Evolutionary conservation across 345 rosid species (phyloP), one percentile per base, ranked within the genome.

Genomic region (Erucastrum elatum): DNA sequence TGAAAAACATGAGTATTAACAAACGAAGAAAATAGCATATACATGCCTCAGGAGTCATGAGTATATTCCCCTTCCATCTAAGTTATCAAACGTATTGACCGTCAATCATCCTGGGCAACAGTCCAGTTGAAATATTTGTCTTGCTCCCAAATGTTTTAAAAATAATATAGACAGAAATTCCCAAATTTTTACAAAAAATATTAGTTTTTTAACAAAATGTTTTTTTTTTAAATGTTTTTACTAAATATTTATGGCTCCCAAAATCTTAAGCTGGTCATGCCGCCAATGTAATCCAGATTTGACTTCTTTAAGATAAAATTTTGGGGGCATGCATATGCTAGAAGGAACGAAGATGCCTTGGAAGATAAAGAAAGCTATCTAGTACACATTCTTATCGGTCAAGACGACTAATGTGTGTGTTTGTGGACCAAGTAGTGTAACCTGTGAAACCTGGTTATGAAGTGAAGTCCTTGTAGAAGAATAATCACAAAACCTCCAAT

Each of bases 21-120:
- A 79, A 79, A 74, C 69, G 82, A 68, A 68, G 78, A 79, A 74
- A 68, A 51, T 79, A 74, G 75, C 70, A 74, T 25, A 35, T 70
- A 29, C 4, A 8, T 31, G 66, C 15, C 3, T 66, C 10, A 33
- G 1, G 35, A 4, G 53, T 66, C 10, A 33, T 0, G 35, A 4
- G 53, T 58, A 21, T 51, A 68, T 12, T 25, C 33, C 12, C 5
- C 44, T 72, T 62, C 61, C 61, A 8, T 17, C 27, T 12, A 55
- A n/a, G 0, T 11, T 63, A 49, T 49, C 70, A 73, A 51, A 64
- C 1, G 35, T 21, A 64, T 31, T 17, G 10, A 64, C 51, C n/a
- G 49, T 63, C 51, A 9, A 9, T 61, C 49, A 44, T 44, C 12
- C 51, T 44, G 5, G 51, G 15, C 51, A 39, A 2, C n/a, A 4